Conservation (phyloP, 352 stramenopile species). For the Phytopythium cucurbitacearum region DNA sequence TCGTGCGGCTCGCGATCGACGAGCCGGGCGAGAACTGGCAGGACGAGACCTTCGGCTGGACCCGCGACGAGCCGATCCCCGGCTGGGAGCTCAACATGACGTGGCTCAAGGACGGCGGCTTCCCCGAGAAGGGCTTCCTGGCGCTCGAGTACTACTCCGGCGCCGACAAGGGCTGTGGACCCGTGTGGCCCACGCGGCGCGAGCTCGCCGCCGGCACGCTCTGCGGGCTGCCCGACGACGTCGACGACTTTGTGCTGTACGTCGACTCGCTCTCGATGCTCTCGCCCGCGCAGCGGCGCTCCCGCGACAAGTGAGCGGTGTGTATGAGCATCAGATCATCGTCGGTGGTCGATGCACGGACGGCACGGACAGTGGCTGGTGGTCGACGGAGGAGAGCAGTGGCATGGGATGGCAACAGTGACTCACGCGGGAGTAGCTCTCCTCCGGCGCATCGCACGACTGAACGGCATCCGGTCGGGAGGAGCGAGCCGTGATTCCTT, state of each 20-base stretch:
- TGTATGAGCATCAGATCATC: too few species aligned
- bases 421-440: too few species aligned
- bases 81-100: slow-evolving; percentile 80
- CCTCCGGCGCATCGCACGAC: too few species aligned
- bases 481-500: too few species aligned
- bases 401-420: too few species aligned
- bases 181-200: slow-evolving; percentile 59
- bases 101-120: slow-evolving; percentile 76
- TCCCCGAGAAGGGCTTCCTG: slow-evolving; percentile 73
- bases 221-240: slow-evolving; percentile 40
- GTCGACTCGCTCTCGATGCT: slow-evolving; percentile 56
- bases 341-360: too few species aligned
- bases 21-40: slow-evolving; percentile 83
- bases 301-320: too few species aligned
- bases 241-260: slow-evolving; percentile 41
- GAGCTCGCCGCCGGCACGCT: slow-evolving; percentile 53
- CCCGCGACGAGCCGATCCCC: slow-evolving; percentile 66
- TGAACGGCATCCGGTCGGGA: too few species aligned
- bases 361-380: too few species aligned
- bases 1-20: slow-evolving; percentile 74
- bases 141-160: slow-evolving; percentile 78
- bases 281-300: slow-evolving; percentile 14
- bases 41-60: slow-evolving; percentile 72
- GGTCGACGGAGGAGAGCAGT: too few species aligned
- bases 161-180: slow-evolving; percentile 62